Evolutionary conservation across 768 basidiomycete species (phyloP).

Genomic region (Agrocybe chaxingu): DNA sequence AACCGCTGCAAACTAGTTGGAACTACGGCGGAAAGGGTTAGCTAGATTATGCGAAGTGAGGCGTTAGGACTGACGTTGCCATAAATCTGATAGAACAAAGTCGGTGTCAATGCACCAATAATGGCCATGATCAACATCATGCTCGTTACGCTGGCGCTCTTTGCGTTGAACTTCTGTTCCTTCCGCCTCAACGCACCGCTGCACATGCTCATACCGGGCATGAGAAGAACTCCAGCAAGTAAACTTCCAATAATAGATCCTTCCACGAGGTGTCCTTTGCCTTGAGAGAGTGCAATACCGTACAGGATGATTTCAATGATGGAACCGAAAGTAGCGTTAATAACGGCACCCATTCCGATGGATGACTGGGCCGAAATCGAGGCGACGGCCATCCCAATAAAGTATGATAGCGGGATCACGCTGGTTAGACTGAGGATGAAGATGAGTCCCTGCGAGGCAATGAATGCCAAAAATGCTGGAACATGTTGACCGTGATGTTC

Average conservation of each 20-base stretch:
- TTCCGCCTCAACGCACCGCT: slow-evolving; percentile 85
- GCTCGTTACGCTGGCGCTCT: slow-evolving; percentile 96
- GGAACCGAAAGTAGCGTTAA: slow-evolving; percentile 99
- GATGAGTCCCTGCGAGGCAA: slow-evolving; percentile 75
- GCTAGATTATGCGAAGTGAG: not conserved
- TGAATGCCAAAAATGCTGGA: slow-evolving; percentile 60
- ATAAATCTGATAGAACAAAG: slow-evolving; percentile 97
- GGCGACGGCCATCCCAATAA: slow-evolving; percentile 99
- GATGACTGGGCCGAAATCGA: slow-evolving; percentile 98
- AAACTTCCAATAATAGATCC: slow-evolving; percentile 95
- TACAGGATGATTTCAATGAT: slow-evolving; percentile 97
- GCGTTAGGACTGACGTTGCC: slow-evolving; percentile 69
- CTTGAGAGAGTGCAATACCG: slow-evolving; percentile 81
- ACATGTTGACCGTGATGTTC: slow-evolving; percentile 53
- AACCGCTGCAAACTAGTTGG: slow-evolving; percentile 81
- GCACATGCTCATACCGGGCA: slow-evolving; percentile 97
- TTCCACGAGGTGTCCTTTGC: slow-evolving; percentile 92
- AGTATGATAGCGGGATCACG: slow-evolving; percentile 97
- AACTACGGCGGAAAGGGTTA: slow-evolving; percentile 51
- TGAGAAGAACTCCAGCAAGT: slow-evolving; percentile 91
- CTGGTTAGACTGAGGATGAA: slow-evolving; percentile 83
- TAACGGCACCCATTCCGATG: slow-evolving; percentile 99
- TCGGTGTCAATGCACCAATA: slow-evolving; percentile 92
- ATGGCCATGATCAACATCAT: slow-evolving; percentile 99
- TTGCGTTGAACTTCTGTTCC: slow-evolving; percentile 99